Evolutionary conservation across 164 flowering plant species (phyloP), one percentile per base, ranked within the genome.

Genomic region (Warburgia ugandensis): DNA sequence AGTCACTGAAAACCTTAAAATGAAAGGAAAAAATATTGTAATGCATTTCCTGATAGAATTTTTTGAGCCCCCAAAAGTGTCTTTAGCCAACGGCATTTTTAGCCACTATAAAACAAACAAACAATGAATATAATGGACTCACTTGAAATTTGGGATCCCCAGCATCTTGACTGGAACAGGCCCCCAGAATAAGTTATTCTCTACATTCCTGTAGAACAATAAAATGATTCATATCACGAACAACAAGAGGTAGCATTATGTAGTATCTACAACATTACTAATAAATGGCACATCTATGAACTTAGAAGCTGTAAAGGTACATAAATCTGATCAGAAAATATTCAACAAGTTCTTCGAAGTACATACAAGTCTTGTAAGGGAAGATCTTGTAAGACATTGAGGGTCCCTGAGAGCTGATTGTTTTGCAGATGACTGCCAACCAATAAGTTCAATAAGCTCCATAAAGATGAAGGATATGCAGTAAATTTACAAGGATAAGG

Each of bases 361-460:
- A 36, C 49, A 29, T 79, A 88, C 99, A 92, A 66, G 55, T 88
- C 84, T 59, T 29, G 56, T 37, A 92, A 66, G 14, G 81, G 81
- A 51, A 92, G 84, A 72, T 87, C 81, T 70, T 87, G 88, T 27
- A 92, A 56, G 51, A 92, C 86, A 78, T 86, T 81, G 40, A 92
- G 87, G 48, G 84, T 72, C 56, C 99, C 99, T 28, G 94, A 73
- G 5, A 92, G 74, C 49, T 77, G 78, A 68, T 92, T 92, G 68
- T 77, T 64, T 79, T 92, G 95, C 77, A 92, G 41, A 48, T 61
- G 88, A 43, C 99, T 92, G 94, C 65, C 53, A 67, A 68, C 5
- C 12, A 36, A 61, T 38, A 59, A 33, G 37, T 44, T 2, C 33
- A 3, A 25, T 47, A 38, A 55, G 30, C 26, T 23, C 20, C 6